phyloP scores from a whole-genome alignment of 441 rosid genomes.

The Francoa sonchifolia region DNA sequence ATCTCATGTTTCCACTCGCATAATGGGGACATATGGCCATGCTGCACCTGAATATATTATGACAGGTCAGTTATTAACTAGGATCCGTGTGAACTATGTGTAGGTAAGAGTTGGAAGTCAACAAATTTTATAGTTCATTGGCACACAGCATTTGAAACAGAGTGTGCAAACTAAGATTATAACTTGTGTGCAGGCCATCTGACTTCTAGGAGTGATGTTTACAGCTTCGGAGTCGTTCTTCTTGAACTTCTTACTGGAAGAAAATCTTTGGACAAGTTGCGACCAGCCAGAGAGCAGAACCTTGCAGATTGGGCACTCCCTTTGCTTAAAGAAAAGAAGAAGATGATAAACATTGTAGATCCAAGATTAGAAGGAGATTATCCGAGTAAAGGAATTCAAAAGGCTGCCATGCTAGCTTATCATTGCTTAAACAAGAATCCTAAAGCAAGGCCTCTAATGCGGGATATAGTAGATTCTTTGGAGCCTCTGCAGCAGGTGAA shows the following conservation, averaged over 20 bases:
- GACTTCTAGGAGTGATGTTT: constrained; percentile 80
- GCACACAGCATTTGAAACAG: too few species aligned
- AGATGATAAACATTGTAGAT: constrained; percentile 60
- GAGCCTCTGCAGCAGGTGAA: constrained; percentile 98
- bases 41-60: constrained; percentile 98
- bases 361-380: constrained; percentile 61
- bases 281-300: constrained; percentile 74
- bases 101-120: too few species aligned
- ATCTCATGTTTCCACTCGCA: constrained; percentile 93
- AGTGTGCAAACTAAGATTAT: too few species aligned
- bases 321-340: constrained; percentile 76
- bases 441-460: constrained; percentile 92
- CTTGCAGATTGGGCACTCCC: constrained; percentile 89
- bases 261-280: constrained; percentile 71
- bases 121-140: too few species aligned
- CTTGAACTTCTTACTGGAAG: constrained; percentile 79
- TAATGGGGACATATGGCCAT: constrained; percentile 98
- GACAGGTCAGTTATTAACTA: too few species aligned
- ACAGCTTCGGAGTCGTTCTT: constrained; percentile 84
- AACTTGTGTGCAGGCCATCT: constrained; percentile 86
- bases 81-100: too few species aligned
- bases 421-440: constrained; percentile 89
- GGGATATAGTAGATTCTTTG: constrained; percentile 84
- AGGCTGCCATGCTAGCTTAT: constrained; percentile 86
- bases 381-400: constrained; percentile 59